These are phyloP conservation scores for Thelephora ganbajun DNA, from an alignment of 768 basidiomycete species.

Conservation along the genomic window DNA sequence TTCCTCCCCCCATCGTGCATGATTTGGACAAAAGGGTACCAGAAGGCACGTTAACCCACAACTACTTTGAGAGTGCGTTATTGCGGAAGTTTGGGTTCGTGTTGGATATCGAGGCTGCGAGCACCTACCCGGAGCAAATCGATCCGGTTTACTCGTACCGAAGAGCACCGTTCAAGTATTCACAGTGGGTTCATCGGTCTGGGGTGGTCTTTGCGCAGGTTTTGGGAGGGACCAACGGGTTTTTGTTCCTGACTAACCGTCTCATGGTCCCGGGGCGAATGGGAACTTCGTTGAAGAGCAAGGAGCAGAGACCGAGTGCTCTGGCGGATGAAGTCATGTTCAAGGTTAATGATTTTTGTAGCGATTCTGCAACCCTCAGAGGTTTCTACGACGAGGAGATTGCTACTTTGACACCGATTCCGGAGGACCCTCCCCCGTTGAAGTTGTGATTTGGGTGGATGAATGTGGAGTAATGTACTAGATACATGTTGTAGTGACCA, in stretches of 20 bases:
- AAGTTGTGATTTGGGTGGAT: slow-evolving; percentile 16
- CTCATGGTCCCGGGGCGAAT: slow-evolving; percentile 61
- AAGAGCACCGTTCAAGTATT: slow-evolving; percentile 58
- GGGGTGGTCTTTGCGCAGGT: slow-evolving; percentile 89
- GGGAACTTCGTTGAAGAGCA: slow-evolving; percentile 37
- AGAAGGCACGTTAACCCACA: slow-evolving; percentile 46
- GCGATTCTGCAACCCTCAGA: slow-evolving; percentile 34
- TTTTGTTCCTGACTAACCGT: slow-evolving; percentile 82
- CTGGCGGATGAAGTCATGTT: slow-evolving; percentile 49
- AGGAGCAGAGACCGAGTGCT: slow-evolving; percentile 39
- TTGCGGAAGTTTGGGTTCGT: slow-evolving; percentile 72
- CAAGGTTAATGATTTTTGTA: slow-evolving; percentile 52
- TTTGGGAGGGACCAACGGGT: slow-evolving; percentile 63
- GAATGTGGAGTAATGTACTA: neutral
- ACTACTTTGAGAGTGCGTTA: slow-evolving; percentile 74
- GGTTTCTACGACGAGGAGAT: slow-evolving; percentile 67
- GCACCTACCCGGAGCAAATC: slow-evolving; percentile 65
- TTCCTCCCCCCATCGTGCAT: slow-evolving; percentile 58
- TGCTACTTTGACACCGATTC: slow-evolving; percentile 27
- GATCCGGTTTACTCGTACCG: slow-evolving; percentile 88
- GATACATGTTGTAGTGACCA: neutral
- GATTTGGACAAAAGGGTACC: slow-evolving; percentile 56
- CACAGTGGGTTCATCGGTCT: slow-evolving; percentile 85
- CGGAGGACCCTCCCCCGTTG: slow-evolving; percentile 44
- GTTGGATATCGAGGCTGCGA: slow-evolving; percentile 66